Evolutionary conservation across 176 grass and related monocot species (phyloP), one percentile per base, ranked within the genome.

Genomic region (Canna indica): DNA sequence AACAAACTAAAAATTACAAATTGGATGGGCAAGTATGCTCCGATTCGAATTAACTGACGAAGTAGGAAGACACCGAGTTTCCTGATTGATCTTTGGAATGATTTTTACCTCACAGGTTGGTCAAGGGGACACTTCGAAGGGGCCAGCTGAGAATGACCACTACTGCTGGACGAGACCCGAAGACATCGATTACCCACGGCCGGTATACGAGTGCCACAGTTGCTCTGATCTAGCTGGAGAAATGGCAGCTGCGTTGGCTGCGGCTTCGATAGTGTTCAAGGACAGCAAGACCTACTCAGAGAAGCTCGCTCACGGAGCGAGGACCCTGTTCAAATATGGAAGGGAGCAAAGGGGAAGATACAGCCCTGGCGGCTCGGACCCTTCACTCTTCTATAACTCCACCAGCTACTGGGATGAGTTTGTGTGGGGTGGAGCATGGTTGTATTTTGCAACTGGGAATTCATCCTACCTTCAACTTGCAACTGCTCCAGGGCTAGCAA

Each of bases 381-480:
- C 67, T 18, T 26, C 67, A 3, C 11, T 46, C 36, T 69, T 69
- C 38, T 69, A 69, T 12, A 69, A 69, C 67, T 69, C 67, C 67
- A 69, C 67, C 24, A n/a, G 67, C 35, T 69, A 69, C 67, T 69
- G 67, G 67, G 67, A 69, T 9, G 67, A 69, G 27, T 47, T 69
- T n/a, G 20, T 69, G 25, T 69, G 42, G 67, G 41, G 42, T 18
- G 67, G 67, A 29, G 39, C 67, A 47, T 69, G 67, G 67, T 5
- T 69, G 25, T 69, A 66, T 24, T 66, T 66, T 38, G 63, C 63
- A 3, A 66, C 63, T 3, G 63, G 63, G 0, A 66, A 66, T 66
- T 38, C 63, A 33, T 41, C 63, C 63, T 66, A 66, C 35, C 63
- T 66, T 10, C 63, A 66, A 13, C 63, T 66, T 1, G 63, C 63